These are phyloP conservation scores for Termitomyces sp. DNA, from an alignment of 768 basidiomycete species.

Conservation along the genomic window DNA sequence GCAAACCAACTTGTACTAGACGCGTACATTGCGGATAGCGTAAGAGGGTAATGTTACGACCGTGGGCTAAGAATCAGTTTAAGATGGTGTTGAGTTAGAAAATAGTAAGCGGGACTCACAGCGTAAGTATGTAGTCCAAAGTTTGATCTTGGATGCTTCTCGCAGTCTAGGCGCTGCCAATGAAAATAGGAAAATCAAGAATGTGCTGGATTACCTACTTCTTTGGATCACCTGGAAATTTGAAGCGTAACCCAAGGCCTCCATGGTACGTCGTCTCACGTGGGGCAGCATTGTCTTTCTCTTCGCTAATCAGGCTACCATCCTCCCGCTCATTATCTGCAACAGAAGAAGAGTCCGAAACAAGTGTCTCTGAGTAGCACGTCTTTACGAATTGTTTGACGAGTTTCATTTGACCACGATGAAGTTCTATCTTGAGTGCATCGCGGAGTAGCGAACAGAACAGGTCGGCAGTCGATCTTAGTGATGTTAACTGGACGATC, in stretches of 20 bases:
- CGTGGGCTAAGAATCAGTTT: conserved; percentile 56
- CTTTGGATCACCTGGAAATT: conserved; percentile 89
- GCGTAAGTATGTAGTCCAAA: conserved; percentile 87
- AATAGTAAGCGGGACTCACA: conserved; percentile 36
- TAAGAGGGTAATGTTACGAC: conserved; percentile 89
- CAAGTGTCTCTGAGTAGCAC: conserved; percentile 89
- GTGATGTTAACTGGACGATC: conserved; percentile 90
- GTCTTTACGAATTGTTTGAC: conserved; percentile 89
- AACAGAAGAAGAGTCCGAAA: conserved; percentile 49
- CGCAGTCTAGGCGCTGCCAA: conserved; percentile 47
- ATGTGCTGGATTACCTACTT: conserved; percentile 46
- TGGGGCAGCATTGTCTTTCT: conserved; percentile 38
- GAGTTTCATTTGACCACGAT: conserved; percentile 88
- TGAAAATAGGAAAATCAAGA: neutral
- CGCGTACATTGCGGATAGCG: conserved; percentile 96
- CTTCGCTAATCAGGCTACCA: conserved; percentile 52
- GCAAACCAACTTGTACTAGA: conserved; percentile 95
- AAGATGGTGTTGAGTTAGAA: neutral
- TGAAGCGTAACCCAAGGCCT: conserved; percentile 76
- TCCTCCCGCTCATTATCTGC: conserved; percentile 67
- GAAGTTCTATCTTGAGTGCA: conserved; percentile 82
- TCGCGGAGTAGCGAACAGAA: conserved; percentile 89
- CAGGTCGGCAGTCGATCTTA: conserved; percentile 87
- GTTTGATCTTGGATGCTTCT: conserved; percentile 90
- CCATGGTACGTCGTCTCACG: conserved; percentile 61